Conservation (phyloP, 768 basidiomycete genomes). For the Tremella mesenterica region DNA sequence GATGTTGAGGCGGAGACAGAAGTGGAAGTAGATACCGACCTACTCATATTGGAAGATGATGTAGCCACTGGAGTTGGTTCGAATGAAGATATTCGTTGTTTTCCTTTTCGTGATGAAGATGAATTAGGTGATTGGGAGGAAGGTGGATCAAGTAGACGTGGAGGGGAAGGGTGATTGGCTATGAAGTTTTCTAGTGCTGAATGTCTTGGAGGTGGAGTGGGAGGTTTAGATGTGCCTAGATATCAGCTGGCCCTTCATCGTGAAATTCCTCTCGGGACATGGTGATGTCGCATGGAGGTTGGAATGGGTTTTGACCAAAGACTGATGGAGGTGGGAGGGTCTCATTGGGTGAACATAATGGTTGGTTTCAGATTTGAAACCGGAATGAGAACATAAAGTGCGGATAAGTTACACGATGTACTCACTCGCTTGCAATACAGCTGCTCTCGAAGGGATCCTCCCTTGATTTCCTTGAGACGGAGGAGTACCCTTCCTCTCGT, state of each 20-base stretch:
- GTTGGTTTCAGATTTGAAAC: too few relatives aligned
- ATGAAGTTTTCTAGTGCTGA: conserved; percentile 21
- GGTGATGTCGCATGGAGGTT: too few relatives aligned
- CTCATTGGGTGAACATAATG: too few relatives aligned
- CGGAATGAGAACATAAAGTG: too few relatives aligned
- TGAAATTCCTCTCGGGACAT: not conserved
- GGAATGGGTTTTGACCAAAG: too few relatives aligned
- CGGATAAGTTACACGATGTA: too few relatives aligned
- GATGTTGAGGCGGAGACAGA: too few relatives aligned
- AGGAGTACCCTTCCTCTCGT: not conserved
- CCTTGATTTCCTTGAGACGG: not conserved
- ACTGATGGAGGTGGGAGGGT: too few relatives aligned
- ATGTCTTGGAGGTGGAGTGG: conserved; percentile 3
- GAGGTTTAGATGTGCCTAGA: conserved; percentile 5
- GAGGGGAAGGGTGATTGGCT: conserved; percentile 12
- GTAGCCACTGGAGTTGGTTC: too few relatives aligned
- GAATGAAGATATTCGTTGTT: conserved; percentile 16
- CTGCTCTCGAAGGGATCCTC: conserved; percentile 11
- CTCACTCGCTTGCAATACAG: conserved; percentile 21
- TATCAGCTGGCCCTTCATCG: not conserved
- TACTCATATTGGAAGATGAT: too few relatives aligned
- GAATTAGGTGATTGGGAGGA: not conserved
- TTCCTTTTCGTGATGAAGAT: conserved; percentile 26
- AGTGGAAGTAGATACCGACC: too few relatives aligned
- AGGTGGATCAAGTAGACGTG: not conserved